Evolutionary conservation across 2,329 filamentous ascomycete species (phyloP).

Genomic region (Paraphaeosphaeria minitans): DNA sequence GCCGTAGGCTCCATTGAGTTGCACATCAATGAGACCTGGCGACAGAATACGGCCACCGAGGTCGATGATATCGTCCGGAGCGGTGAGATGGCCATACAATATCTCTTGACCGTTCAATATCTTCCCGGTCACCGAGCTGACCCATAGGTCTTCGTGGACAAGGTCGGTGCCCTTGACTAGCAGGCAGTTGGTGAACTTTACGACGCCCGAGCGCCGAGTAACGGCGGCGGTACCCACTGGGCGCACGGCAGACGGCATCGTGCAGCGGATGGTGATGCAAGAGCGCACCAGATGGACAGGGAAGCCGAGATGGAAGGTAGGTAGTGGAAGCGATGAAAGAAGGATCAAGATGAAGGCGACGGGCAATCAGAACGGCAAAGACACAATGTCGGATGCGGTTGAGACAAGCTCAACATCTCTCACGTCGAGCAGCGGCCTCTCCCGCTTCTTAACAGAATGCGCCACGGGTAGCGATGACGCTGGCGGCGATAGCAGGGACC

Average conservation of each 20-base stretch:
- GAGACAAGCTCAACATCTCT: conserved; percentile 36
- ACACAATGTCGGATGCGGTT: conserved; percentile 25
- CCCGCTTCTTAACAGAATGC: conserved; percentile 30
- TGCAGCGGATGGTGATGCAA: conserved; percentile 3
- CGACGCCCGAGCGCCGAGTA: conserved; percentile 59
- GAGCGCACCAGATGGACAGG: conserved; percentile 10
- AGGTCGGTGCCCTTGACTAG: conserved; percentile 71
- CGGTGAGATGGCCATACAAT: conserved; percentile 69
- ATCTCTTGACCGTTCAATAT: conserved; percentile 73
- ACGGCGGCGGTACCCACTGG: conserved; percentile 39
- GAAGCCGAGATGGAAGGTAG: conserved; percentile 13
- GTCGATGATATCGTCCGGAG: conserved; percentile 77
- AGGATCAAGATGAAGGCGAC: conserved; percentile 17
- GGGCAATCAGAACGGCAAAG: conserved; percentile 15
- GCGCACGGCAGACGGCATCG: conserved; percentile 50
- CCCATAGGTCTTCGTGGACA: conserved; percentile 83
- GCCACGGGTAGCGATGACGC: conserved; percentile 17
- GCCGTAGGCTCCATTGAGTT: conserved; percentile 89
- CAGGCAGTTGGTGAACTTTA: conserved; percentile 88
- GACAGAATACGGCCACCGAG: conserved; percentile 82
- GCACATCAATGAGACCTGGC: conserved; percentile 86
- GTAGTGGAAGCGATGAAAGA: conserved; percentile 10
- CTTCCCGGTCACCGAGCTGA: conserved; percentile 79
- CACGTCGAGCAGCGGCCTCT: conserved; percentile 19
- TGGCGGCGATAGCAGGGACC: conserved; percentile 21